Percentiles rank a stretch among this genome's conserved stretches.
Evolutionary conservation across 1,284 basidiomycete genomes (phyloP).

Genomic region (Anthracocystis setariae): DNA sequence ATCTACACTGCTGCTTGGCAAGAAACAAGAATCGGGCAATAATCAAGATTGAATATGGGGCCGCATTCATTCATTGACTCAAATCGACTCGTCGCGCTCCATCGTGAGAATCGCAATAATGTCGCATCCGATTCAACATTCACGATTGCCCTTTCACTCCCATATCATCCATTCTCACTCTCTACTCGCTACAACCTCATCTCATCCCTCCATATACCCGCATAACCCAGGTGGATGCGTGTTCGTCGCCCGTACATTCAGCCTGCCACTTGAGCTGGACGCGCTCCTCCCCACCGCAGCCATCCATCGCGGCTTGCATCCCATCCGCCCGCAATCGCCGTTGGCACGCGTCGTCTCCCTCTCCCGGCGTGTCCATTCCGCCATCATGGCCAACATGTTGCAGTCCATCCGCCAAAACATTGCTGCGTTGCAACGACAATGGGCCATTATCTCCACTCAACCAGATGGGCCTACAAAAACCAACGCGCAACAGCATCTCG

Average conservation of each 20-base stretch:
- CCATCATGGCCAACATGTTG: constrained; percentile 13
- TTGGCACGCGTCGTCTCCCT: constrained; percentile 5
- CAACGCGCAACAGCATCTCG: constrained; percentile 53
- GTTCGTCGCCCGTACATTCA: background rate
- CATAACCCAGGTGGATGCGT: background rate
- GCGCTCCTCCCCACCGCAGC: background rate
- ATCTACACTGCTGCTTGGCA: background rate
- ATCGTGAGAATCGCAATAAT: no score
- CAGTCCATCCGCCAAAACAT: constrained; percentile 58
- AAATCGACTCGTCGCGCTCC: background rate
- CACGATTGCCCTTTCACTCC: background rate
- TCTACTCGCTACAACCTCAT: background rate
- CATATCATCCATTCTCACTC: background rate
- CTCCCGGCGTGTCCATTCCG: background rate
- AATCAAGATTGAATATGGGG: background rate
- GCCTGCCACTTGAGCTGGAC: background rate
- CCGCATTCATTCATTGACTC: background rate
- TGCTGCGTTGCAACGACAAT: constrained; percentile 58
- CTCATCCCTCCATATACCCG: constrained; percentile 4
- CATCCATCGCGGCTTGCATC: background rate
- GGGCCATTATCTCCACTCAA: constrained; percentile 54
- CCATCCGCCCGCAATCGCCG: background rate
- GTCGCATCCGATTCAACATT: background rate
- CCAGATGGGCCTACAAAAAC: constrained; percentile 58
- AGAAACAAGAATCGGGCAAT: background rate